A percentile compares a stretch with the other conserved stretches of the same genome.
Conservation (phyloP, 2,329 filamentous ascomycete species). For the Colletotrichum simmondsii region DNA sequence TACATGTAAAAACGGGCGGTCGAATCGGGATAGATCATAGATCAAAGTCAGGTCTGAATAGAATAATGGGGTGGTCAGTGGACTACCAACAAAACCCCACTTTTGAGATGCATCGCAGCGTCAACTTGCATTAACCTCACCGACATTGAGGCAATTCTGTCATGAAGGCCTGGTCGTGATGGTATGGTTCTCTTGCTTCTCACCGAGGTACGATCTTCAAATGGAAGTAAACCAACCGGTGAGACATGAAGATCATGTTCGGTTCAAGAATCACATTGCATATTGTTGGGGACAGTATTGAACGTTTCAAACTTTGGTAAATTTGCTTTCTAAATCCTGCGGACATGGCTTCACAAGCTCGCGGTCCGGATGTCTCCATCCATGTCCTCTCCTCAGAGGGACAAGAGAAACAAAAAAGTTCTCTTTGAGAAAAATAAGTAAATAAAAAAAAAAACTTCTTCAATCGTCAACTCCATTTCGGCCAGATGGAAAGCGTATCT, state of each 20-base stretch:
- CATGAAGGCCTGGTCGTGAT: neutral
- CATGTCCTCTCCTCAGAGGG: neutral
- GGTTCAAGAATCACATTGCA: too few relatives aligned
- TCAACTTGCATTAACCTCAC: slow-evolving; percentile 7
- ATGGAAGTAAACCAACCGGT: too few relatives aligned
- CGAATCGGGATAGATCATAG: too few relatives aligned
- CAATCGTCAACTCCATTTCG: slow-evolving; percentile 31
- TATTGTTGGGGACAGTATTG: neutral
- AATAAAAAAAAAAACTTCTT: slow-evolving; percentile 2
- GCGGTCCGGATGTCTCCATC: slow-evolving; percentile 10
- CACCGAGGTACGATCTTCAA: too few relatives aligned
- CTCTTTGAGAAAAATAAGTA: neutral
- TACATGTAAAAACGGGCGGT: neutral
- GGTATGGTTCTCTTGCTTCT: neutral
- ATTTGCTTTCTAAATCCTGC: slow-evolving; percentile 23
- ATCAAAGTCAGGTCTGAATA: too few relatives aligned
- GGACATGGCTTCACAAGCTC: slow-evolving; percentile 27
- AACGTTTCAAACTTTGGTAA: slow-evolving; percentile 12
- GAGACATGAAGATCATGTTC: too few relatives aligned
- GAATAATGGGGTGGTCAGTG: neutral
- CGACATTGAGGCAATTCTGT: slow-evolving; percentile 11
- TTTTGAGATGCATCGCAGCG: neutral
- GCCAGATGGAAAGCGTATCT: slow-evolving; percentile 29
- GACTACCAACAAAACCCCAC: neutral
- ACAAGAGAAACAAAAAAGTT: neutral